phyloP scores from a whole-genome alignment of 1,139 yeast genomes.

The Waltiozyma sp. region DNA sequence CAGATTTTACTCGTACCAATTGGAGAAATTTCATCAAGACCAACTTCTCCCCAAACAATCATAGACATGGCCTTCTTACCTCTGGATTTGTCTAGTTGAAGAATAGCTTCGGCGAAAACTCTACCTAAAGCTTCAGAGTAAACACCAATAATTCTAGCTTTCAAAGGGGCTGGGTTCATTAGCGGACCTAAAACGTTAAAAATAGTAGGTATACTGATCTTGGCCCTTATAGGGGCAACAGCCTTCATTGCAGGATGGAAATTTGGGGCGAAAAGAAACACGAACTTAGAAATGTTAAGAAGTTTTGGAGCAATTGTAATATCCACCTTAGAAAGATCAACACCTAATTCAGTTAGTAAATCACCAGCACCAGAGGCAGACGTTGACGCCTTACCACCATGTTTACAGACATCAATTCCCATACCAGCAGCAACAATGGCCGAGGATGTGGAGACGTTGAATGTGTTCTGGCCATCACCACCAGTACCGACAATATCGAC shows the following conservation, averaged over 20 bases:
- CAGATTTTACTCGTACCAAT: conserved; percentile 73
- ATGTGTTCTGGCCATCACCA: conserved; percentile 95
- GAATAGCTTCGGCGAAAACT: conserved; percentile 75
- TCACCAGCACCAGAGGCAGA: conserved; percentile 93
- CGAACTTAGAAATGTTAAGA: conserved; percentile 41
- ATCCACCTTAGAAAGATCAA: conserved; percentile 61
- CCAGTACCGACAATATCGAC: conserved; percentile 96
- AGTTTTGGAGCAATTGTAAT: conserved; percentile 54
- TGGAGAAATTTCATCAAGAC: conserved; percentile 89
- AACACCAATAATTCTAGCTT: conserved; percentile 81
- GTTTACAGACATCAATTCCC: conserved; percentile 74
- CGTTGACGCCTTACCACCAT: conserved; percentile 95
- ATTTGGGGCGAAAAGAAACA: conserved; percentile 85
- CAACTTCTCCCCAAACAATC: conserved; percentile 87
- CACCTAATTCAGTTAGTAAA: conserved; percentile 63
- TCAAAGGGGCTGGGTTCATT: conserved; percentile 79
- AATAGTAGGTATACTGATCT: conserved; percentile 81
- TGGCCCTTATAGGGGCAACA: conserved; percentile 67
- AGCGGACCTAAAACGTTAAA: conserved; percentile 91
- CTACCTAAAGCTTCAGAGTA: conserved; percentile 69
- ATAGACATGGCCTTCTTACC: conserved; percentile 43
- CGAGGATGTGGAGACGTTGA: conserved; percentile 89
- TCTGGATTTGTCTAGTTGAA: conserved; percentile 38
- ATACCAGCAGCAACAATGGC: conserved; percentile 93
- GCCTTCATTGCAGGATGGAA: conserved; percentile 90